These are phyloP conservation scores for Fraxinus albicans DNA, from an alignment of 305 asterid species.

Conservation along the genomic window DNA sequence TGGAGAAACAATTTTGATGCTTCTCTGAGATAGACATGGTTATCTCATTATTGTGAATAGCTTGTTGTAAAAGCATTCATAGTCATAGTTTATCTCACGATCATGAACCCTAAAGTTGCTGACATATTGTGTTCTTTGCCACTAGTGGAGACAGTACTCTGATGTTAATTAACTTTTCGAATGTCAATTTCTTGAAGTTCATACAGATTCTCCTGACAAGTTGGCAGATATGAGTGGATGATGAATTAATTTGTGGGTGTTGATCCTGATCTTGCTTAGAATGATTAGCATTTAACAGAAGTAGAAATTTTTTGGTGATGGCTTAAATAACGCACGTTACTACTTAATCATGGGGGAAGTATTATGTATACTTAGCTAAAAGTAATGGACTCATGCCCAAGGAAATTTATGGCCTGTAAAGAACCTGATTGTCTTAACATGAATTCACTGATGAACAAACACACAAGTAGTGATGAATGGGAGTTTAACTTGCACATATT, in stretches of 20 bases:
- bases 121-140: background rate
- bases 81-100: constrained; percentile 14
- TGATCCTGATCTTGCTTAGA: constrained; percentile 4
- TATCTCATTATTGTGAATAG: constrained; percentile 5
- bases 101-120: constrained; percentile 1
- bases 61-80: constrained; percentile 8
- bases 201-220: constrained; percentile 1
- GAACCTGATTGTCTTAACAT: background rate
- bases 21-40: background rate
- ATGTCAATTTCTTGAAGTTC: constrained; percentile 10
- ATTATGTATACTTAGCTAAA: background rate
- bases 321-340: constrained; percentile 9
- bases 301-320: background rate
- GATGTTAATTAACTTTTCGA: background rate
- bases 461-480: background rate
- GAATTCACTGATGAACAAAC: constrained; percentile 1
- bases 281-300: background rate
- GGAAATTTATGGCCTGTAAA: constrained; percentile 10
- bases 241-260: constrained; percentile 11
- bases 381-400: constrained; percentile 1
- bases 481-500: constrained; percentile 11
- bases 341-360: background rate
- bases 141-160: constrained; percentile 5
- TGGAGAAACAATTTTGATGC: background rate
- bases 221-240: constrained; percentile 12